Conservation (phyloP, 768 basidiomycete genomes). For the Suillus subluteus region DNA sequence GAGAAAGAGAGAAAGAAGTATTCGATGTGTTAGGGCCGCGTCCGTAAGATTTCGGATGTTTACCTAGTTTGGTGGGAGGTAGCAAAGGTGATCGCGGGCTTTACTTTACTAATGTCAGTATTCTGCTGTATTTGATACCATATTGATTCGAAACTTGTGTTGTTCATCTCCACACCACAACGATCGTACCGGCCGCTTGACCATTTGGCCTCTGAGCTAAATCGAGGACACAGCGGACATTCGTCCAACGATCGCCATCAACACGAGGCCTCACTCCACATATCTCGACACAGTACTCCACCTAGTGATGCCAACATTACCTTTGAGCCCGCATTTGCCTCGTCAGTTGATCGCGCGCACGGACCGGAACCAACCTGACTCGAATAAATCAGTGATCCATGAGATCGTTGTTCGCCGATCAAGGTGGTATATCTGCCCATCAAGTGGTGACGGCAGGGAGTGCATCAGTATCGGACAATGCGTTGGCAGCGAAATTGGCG, state of each 20-base stretch:
- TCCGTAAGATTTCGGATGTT: slow-evolving; percentile 29
- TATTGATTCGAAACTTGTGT: background rate
- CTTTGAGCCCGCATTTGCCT: background rate
- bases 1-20: slow-evolving; percentile 68
- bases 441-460: background rate
- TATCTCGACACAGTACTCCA: background rate
- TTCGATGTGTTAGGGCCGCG: slow-evolving; percentile 64
- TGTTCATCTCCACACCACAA: background rate
- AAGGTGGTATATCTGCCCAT: background rate
- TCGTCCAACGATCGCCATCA: background rate
- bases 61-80: background rate
- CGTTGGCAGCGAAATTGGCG: background rate
- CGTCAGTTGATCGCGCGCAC: background rate
- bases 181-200: background rate
- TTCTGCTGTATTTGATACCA: slow-evolving; percentile 5
- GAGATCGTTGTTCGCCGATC: background rate
- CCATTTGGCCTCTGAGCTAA: background rate
- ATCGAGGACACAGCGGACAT: background rate
- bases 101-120: slow-evolving; percentile 8
- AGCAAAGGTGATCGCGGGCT: background rate
- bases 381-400: background rate
- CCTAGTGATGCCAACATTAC: background rate
- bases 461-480: background rate
- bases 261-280: background rate
- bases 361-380: background rate